Conservation (phyloP, 495 filamentous ascomycete genomes). For the Hypoxylon lienhwacheense region DNA sequence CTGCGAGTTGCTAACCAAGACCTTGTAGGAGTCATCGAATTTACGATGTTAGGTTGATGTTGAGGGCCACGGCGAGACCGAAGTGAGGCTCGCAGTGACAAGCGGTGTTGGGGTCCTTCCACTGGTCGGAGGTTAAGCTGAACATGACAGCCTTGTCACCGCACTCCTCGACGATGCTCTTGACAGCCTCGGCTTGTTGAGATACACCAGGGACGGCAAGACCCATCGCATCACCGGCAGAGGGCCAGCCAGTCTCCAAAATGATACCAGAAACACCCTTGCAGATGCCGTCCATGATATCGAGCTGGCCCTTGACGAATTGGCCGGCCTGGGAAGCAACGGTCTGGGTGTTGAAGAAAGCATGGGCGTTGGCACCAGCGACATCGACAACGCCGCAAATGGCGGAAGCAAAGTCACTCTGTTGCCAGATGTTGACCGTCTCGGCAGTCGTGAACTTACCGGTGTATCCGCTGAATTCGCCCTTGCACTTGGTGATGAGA, state of each 20-base stretch:
- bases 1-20: neutral
- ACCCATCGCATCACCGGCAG: conserved; percentile 66
- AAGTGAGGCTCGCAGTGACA: conserved; percentile 80
- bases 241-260: conserved; percentile 93
- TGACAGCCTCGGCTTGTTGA: conserved; percentile 74
- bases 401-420: conserved; percentile 55
- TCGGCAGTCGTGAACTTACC: conserved; percentile 84
- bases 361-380: conserved; percentile 81
- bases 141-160: conserved; percentile 71
- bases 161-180: conserved; percentile 57
- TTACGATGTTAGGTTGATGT: conserved; percentile 37
- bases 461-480: conserved; percentile 67
- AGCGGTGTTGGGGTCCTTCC: conserved; percentile 69
- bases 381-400: conserved; percentile 78
- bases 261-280: conserved; percentile 65
- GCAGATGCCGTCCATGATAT: conserved; percentile 67
- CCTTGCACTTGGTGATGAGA: conserved; percentile 64
- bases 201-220: conserved; percentile 63
- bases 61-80: conserved; percentile 56
- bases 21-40: conserved; percentile 10
- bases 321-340: conserved; percentile 65
- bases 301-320: conserved; percentile 70
- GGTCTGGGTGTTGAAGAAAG: conserved; percentile 82
- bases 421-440: conserved; percentile 66
- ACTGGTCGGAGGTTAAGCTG: conserved; percentile 75